A percentile compares a stretch with the other conserved stretches of the same genome.
Conservation (phyloP, 2,329 filamentous ascomycete species). For the Microcera coccophila region DNA sequence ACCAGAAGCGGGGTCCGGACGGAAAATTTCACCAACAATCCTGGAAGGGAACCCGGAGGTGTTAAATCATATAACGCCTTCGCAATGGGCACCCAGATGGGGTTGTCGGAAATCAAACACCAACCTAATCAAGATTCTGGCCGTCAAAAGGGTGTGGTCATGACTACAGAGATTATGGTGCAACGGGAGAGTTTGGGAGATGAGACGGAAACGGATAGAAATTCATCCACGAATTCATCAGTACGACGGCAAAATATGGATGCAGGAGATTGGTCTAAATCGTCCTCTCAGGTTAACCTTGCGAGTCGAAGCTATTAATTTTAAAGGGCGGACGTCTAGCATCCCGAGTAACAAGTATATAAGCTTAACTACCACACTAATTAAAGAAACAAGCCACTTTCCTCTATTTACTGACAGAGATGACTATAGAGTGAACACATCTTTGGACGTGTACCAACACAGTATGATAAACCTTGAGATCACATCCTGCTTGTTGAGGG, state of each 20-base stretch:
- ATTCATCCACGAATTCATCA: too few relatives aligned
- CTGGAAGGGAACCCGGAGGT: too few relatives aligned
- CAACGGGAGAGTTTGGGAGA: neutral
- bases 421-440: too few relatives aligned
- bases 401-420: too few relatives aligned
- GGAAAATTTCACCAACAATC: too few relatives aligned
- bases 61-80: neutral
- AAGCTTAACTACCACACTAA: too few relatives aligned
- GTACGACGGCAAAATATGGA: neutral
- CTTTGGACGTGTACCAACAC: too few relatives aligned
- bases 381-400: too few relatives aligned
- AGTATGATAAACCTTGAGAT: too few relatives aligned
- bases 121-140: neutral
- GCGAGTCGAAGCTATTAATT: neutral
- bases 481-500: too few relatives aligned
- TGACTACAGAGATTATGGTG: slow-evolving; percentile 1
- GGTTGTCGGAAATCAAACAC: neutral
- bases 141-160: neutral
- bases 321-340: neutral
- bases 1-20: too few relatives aligned
- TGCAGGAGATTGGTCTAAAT: neutral
- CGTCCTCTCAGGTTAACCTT: neutral
- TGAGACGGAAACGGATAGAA: neutral
- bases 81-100: neutral
- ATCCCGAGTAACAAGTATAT: neutral